Evolutionary conservation across 2,329 filamentous ascomycete genomes (phyloP).

Genomic region (Penicillium sp.): DNA sequence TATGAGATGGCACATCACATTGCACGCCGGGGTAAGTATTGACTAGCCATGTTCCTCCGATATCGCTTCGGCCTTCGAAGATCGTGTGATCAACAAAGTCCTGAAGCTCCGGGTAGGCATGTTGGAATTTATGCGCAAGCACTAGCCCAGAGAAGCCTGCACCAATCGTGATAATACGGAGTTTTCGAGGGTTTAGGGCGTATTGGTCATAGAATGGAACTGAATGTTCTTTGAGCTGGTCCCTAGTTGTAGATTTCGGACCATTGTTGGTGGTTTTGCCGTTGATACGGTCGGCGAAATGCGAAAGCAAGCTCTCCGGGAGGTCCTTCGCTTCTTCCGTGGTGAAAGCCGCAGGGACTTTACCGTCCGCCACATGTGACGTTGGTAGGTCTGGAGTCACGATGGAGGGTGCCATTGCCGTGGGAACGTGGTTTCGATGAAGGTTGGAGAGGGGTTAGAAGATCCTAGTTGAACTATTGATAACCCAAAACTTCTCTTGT

Average conservation of each 20-base stretch:
- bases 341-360: neutral
- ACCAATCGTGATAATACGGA: constrained; percentile 23
- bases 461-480: neutral
- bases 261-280: neutral
- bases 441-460: neutral
- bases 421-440: neutral
- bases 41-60: constrained; percentile 25
- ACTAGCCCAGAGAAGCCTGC: constrained; percentile 36
- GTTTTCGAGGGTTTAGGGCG: constrained; percentile 25
- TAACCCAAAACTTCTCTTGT: neutral
- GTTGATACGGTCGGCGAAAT: neutral
- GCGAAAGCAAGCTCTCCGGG: neutral
- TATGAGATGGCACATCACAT: constrained; percentile 37
- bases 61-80: constrained; percentile 42
- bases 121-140: constrained; percentile 44
- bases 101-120: constrained; percentile 32
- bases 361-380: neutral
- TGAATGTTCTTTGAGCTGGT: neutral
- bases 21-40: constrained; percentile 25
- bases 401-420: neutral
- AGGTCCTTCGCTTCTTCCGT: neutral
- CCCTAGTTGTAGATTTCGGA: neutral
- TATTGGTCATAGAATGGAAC: constrained; percentile 10
- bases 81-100: constrained; percentile 41
- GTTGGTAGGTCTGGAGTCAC: neutral